A percentile compares a stretch with the other conserved stretches of the same genome.
These are phyloP conservation scores for Calonectria fujianensis DNA, from an alignment of 2,329 filamentous ascomycete genomes.

Conservation along the genomic window DNA sequence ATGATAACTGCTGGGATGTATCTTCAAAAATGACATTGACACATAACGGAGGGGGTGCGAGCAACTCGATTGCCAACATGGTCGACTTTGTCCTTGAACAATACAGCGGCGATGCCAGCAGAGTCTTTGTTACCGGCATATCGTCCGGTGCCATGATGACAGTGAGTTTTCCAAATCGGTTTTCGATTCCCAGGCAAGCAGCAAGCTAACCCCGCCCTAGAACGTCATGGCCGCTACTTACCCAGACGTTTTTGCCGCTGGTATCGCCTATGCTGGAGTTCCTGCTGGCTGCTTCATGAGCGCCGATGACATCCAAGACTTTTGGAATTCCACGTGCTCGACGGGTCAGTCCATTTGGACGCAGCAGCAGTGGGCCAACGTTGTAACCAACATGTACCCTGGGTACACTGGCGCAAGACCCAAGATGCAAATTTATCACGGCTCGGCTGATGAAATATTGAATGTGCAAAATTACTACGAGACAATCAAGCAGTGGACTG, in stretches of 20 bases:
- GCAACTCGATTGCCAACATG: constrained; percentile 72
- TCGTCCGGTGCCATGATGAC: constrained; percentile 54
- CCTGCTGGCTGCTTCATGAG: constrained; percentile 73
- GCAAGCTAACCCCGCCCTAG: constrained; percentile 47
- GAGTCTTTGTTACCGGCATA: constrained; percentile 68
- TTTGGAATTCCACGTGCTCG: constrained; percentile 74
- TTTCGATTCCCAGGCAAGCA: fast-evolving
- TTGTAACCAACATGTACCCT: constrained; percentile 69
- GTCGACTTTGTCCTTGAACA: constrained; percentile 68
- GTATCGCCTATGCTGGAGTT: constrained; percentile 71
- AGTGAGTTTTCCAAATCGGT: constrained; percentile 7
- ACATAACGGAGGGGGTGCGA: constrained; percentile 71
- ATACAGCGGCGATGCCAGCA: constrained; percentile 68
- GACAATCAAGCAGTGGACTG: constrained; percentile 74
- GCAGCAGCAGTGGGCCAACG: constrained; percentile 63
- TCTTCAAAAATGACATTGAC: constrained; percentile 69
- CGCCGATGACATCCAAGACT: constrained; percentile 62
- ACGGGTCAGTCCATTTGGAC: constrained; percentile 67
- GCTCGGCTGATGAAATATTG: constrained; percentile 69
- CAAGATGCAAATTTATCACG: constrained; percentile 77
- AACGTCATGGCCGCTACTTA: constrained; percentile 72
- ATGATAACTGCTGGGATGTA: constrained; percentile 75
- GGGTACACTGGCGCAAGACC: constrained; percentile 69
- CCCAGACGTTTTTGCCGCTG: constrained; percentile 72
- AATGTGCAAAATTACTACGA: constrained; percentile 74